A percentile compares a stretch with the other conserved stretches of the same genome.
Conservation (phyloP, 805 yeast genomes). For the Candida ficus region DNA sequence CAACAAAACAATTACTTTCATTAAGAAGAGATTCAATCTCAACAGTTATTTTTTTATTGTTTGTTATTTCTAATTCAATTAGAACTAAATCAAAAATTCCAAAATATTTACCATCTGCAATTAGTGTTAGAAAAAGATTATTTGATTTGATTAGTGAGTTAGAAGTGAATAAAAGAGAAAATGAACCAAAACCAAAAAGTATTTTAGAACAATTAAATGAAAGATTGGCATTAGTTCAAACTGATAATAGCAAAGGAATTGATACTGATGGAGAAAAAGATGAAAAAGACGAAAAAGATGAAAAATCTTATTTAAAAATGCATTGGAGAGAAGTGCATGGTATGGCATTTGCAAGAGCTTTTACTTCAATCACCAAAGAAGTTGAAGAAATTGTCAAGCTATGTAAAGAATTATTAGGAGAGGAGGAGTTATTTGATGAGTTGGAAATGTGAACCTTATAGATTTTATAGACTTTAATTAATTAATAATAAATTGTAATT, state of each 20-base stretch:
- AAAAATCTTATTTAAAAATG: conserved; percentile 20
- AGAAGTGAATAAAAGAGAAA: conserved; percentile 16
- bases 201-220: conserved; percentile 10
- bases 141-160: conserved; percentile 34
- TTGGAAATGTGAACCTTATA: not conserved
- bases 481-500: too few relatives aligned
- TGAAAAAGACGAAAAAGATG: conserved; percentile 4
- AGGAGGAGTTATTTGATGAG: conserved; percentile 27
- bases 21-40: conserved; percentile 44
- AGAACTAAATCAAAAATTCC: conserved; percentile 35
- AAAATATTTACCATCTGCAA: conserved; percentile 39
- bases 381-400: conserved; percentile 32
- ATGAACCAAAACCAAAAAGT: not conserved
- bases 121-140: conserved; percentile 36
- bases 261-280: conserved; percentile 7
- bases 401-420: conserved; percentile 41
- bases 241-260: not conserved
- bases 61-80: conserved; percentile 38
- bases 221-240: conserved; percentile 10
- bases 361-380: conserved; percentile 40
- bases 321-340: conserved; percentile 47
- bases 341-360: conserved; percentile 43
- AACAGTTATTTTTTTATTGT: conserved; percentile 39
- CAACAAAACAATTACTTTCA: conserved; percentile 35
- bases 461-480: not conserved